These are phyloP conservation scores for Ogataea trehaloabstinens DNA, from an alignment of 805 yeast species.

Conservation along the genomic window DNA sequence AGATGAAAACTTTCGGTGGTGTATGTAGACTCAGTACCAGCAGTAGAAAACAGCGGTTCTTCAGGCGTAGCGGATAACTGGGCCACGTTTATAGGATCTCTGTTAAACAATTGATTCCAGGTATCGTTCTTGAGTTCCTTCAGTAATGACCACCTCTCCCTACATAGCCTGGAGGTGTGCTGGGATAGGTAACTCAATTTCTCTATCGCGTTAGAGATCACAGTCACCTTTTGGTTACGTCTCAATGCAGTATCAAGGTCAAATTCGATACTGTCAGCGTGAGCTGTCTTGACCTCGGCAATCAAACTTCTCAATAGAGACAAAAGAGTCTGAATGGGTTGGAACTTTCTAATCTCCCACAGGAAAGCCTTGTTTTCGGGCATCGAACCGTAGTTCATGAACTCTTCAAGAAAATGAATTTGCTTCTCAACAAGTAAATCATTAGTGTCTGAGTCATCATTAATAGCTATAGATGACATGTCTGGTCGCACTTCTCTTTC, in stretches of 20 bases:
- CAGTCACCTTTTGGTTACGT: constrained; percentile 13
- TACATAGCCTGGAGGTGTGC: constrained; percentile 27
- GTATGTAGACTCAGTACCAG: neutral
- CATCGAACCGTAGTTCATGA: constrained; percentile 21
- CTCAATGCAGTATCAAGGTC: constrained; percentile 1
- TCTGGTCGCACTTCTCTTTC: neutral
- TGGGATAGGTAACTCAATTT: constrained; percentile 24
- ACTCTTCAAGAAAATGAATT: constrained; percentile 19
- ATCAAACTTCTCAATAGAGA: constrained; percentile 17
- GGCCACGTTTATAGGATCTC: neutral
- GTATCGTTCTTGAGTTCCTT: constrained; percentile 21
- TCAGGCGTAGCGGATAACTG: neutral
- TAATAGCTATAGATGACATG: constrained; percentile 3
- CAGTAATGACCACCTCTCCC: constrained; percentile 27
- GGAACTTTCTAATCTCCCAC: constrained; percentile 28
- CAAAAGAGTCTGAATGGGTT: constrained; percentile 25
- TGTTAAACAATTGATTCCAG: constrained; percentile 19
- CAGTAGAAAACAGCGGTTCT: constrained; percentile 1
- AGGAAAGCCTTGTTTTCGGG: constrained; percentile 19
- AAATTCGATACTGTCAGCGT: neutral
- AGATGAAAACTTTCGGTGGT: constrained; percentile 8
- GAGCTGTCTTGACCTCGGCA: constrained; percentile 9
- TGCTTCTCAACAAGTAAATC: constrained; percentile 11
- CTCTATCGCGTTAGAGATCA: constrained; percentile 15
- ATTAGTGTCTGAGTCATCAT: neutral